Percentiles rank a stretch among this genome's conserved stretches.
phyloP scores from a whole-genome alignment of 2,329 filamentous ascomycete species.

The Ceratocystis variospora region DNA sequence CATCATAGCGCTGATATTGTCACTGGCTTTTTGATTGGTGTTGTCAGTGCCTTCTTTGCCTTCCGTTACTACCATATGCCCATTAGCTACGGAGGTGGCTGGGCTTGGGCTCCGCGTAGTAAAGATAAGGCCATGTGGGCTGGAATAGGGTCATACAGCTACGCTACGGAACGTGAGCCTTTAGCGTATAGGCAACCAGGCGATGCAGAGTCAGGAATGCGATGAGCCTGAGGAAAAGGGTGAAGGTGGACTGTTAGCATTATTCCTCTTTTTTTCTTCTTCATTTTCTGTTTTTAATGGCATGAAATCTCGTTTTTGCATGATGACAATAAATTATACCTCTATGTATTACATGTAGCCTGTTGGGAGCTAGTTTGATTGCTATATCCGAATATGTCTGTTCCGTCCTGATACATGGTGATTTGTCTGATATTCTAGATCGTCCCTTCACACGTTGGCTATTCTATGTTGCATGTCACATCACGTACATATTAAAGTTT shows the following conservation, averaged over 20 bases:
- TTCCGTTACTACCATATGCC: constrained; percentile 66
- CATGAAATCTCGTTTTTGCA: neutral
- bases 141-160: constrained; percentile 50
- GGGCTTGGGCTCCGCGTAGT: constrained; percentile 75
- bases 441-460: too few species aligned
- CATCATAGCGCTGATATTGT: constrained; percentile 91
- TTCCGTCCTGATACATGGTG: too few species aligned
- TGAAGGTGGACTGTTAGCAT: neutral
- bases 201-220: constrained; percentile 13
- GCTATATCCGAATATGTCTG: too few species aligned
- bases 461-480: too few species aligned
- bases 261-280: neutral
- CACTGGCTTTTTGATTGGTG: constrained; percentile 68
- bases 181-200: constrained; percentile 10
- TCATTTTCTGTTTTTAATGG: neutral
- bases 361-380: too few species aligned
- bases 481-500: too few species aligned
- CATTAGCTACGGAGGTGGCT: constrained; percentile 56
- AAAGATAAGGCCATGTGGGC: constrained; percentile 64
- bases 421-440: too few species aligned
- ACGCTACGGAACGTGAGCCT: constrained; percentile 32
- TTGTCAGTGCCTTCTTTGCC: constrained; percentile 53
- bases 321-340: neutral
- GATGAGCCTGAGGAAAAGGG: neutral
- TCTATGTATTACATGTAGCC: too few species aligned